phyloP scores from a whole-genome alignment of 129 eudicot species.

The Pulicaria dysenterica region DNA sequence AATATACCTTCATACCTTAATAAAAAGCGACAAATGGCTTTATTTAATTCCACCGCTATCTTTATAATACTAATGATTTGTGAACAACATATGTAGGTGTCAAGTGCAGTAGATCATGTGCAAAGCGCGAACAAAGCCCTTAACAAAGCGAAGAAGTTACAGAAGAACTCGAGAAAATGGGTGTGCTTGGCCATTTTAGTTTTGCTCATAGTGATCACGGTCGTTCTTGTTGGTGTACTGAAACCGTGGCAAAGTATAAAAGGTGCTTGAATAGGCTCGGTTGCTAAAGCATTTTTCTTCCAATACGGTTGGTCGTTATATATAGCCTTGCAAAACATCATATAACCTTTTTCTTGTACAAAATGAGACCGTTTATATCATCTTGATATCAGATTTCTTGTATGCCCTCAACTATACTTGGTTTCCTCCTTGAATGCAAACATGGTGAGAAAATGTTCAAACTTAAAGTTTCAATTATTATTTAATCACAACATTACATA shows the following conservation, averaged over 20 bases:
- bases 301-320: slow-evolving; percentile 13
- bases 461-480: no score
- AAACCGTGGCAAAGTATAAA: slow-evolving; percentile 73
- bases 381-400: slow-evolving; percentile 7
- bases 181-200: slow-evolving; percentile 66
- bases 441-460: no score
- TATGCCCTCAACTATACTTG: neutral
- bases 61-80: neutral
- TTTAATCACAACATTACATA: no score
- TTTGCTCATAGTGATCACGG: slow-evolving; percentile 59
- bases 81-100: slow-evolving; percentile 48
- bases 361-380: slow-evolving; percentile 18
- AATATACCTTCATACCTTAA: no score
- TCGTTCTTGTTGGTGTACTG: slow-evolving; percentile 66
- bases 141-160: slow-evolving; percentile 61
- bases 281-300: no score
- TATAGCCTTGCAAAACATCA: slow-evolving; percentile 15
- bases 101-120: slow-evolving; percentile 88
- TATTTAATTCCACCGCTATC: neutral
- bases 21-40: no score
- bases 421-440: no score
- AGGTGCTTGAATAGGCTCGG: slow-evolving; percentile 40
- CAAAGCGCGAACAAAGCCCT: slow-evolving; percentile 71
- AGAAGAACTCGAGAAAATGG: slow-evolving; percentile 80
- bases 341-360: slow-evolving; percentile 24